Base-by-base conservation (phyloP, 2,329 filamentous ascomycete species). In the Colletotrichum gloeosporioides region DNA sequence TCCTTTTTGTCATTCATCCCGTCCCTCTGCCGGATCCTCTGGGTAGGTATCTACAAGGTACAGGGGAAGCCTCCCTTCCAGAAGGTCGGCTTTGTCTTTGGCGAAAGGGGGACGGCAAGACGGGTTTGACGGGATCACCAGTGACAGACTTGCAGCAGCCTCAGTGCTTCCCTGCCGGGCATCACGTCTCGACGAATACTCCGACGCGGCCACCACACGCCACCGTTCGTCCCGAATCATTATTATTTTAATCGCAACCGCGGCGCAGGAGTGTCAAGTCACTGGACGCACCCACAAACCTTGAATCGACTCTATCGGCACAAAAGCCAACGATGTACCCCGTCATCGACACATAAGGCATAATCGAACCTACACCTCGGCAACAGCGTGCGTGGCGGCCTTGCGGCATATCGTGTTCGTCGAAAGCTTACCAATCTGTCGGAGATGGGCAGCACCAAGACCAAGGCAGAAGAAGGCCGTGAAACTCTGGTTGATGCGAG, bases 141-240 rank as follows among this genome's bases (percentile, higher is more conserved):
- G 68, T 66, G 34, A 61, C 68, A 71, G 62, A 71, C 72, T 29
- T 59, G 61, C 49, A 66, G 68, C 44, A 57, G 29, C 31, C 13
- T 49, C 32, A 32, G 34, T 44, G 34, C 22, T 64, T 69, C 71
- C 55, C 57, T 73, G 65, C 29, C 15, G 65, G 29, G 53, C 36
- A 73, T 69, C 57, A 34, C 55, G 67, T 63, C 29, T 73, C 59
- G 71, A 71, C 72, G 68, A 71, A 66, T 22, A 66, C 68, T 16
- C 49, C 32, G 36, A 64, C 7, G 4, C 29, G 29, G 18, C 59
- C 27, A 15, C 59, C 31, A 25, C 57, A n/a, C 64, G 59, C 32
- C 32, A 36, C 53, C 69, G 62, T 71, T 62, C 61, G n/a, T 75
- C 69, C 39, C 68, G 65, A 63, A 53, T 53, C 44, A 53, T 53